A percentile compares a stretch with the other conserved stretches of the same genome.
Conservation (phyloP, 495 filamentous ascomycete genomes). For the Hypoxylon rickii region DNA sequence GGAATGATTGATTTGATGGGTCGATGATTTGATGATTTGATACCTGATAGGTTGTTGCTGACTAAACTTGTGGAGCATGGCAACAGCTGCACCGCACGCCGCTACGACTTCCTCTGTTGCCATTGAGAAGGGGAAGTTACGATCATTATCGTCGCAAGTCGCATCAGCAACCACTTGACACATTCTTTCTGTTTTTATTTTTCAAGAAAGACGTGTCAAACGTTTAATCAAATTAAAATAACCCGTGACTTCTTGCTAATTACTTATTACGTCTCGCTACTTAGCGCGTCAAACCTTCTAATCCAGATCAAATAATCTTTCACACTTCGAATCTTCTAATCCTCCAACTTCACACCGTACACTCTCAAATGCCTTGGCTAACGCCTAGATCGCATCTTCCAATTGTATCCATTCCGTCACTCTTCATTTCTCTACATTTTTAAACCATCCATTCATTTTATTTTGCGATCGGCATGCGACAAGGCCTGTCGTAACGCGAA, state of each 20-base stretch:
- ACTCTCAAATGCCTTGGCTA: conserved; percentile 29
- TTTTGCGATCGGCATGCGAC: conserved; percentile 31
- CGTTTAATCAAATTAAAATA: not conserved
- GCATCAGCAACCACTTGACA: conserved; percentile 1
- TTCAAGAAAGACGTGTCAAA: conserved; percentile 23
- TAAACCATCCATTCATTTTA: not conserved
- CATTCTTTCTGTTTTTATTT: conserved; percentile 4
- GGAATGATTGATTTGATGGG: too few relatives aligned
- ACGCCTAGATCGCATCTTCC: too few relatives aligned
- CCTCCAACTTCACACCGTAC: not conserved
- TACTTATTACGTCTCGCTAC: not conserved
- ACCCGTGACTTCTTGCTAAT: too few relatives aligned
- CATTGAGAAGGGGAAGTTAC: not conserved
- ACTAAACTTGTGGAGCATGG: conserved; percentile 20
- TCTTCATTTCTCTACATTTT: not conserved
- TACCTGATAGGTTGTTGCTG: too few relatives aligned
- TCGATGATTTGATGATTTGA: too few relatives aligned
- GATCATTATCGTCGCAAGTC: conserved; percentile 1
- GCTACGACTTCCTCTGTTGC: not conserved
- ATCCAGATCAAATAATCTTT: conserved; percentile 6
- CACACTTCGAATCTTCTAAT: not conserved
- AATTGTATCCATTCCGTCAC: conserved; percentile 2
- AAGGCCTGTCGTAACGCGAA: conserved; percentile 32
- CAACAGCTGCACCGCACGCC: conserved; percentile 7
- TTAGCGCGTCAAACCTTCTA: conserved; percentile 1